A percentile compares a stretch with the other conserved stretches of the same genome.
Conservation (phyloP, 129 eudicot species). For the Flaveria bidentis region DNA sequence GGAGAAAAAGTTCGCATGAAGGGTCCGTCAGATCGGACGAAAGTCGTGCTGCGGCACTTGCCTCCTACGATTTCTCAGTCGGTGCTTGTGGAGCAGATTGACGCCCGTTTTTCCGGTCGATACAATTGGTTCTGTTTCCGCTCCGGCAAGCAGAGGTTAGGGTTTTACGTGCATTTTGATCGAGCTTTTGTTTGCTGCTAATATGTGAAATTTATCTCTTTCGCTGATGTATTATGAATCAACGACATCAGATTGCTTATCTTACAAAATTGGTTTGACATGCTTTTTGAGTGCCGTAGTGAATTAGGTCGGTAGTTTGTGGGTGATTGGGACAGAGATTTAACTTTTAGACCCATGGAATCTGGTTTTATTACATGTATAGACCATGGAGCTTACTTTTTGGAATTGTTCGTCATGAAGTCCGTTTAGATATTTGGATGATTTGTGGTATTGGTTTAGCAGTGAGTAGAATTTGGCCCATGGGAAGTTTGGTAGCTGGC, state of each 20-base stretch:
- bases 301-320: conserved; percentile 16
- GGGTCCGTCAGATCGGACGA: conserved; percentile 76
- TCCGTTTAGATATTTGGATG: neutral
- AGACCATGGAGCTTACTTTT: neutral
- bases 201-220: conserved; percentile 8
- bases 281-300: conserved; percentile 9
- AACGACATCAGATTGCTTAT: conserved; percentile 11
- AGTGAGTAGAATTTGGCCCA: neutral
- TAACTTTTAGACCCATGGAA: neutral
- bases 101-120: conserved; percentile 55
- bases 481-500: neutral
- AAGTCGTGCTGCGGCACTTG: conserved; percentile 86
- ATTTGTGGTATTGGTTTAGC: conserved; percentile 1
- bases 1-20: conserved; percentile 51
- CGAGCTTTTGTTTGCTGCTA: conserved; percentile 10
- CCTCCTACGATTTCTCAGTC: conserved; percentile 70
- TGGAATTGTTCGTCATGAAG: neutral
- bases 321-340: conserved; percentile 1
- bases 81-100: conserved; percentile 63
- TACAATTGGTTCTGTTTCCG: conserved; percentile 62
- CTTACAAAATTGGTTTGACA: conserved; percentile 13
- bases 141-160: conserved; percentile 65
- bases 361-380: neutral
- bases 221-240: neutral
- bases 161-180: conserved; percentile 31